Evolutionary conservation across 768 basidiomycete species (phyloP).

Genomic region (Cystobasidium tubakii): DNA sequence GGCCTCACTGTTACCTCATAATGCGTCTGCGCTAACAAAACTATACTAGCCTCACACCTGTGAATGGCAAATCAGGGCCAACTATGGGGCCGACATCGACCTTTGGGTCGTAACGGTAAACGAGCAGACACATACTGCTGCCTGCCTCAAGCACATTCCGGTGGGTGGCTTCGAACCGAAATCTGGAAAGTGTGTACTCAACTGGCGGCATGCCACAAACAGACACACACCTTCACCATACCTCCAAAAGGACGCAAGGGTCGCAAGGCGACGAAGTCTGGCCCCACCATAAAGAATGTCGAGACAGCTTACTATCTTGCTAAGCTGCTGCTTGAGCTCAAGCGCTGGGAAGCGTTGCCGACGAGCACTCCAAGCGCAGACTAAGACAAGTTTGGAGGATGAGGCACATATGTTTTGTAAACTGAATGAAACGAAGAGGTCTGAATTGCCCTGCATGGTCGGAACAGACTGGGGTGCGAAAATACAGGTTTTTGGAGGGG

Average conservation of each 20-base stretch:
- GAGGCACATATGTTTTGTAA: too few species aligned
- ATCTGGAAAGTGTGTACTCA: neutral
- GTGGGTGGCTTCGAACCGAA: neutral
- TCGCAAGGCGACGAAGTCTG: neutral
- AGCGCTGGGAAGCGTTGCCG: neutral
- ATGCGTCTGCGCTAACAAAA: neutral
- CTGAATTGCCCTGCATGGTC: too few species aligned
- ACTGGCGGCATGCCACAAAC: neutral
- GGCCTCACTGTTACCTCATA: too few species aligned
- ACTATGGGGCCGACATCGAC: neutral
- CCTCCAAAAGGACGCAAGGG: neutral
- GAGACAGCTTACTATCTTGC: neutral
- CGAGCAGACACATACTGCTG: neutral
- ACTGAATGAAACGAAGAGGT: too few species aligned
- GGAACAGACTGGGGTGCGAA: too few species aligned
- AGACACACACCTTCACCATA: too few species aligned
- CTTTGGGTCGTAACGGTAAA: neutral
- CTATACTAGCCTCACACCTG: neutral
- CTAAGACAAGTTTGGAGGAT: too few species aligned
- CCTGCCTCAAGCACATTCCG: neutral
- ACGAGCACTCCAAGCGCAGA: neutral
- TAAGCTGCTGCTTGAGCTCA: neutral
- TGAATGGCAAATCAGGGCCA: neutral
- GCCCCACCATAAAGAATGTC: neutral
- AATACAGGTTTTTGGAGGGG: too few species aligned